phyloP scores from a whole-genome alignment of 176 grass and related monocot genomes.

The Eremochloa ophiuroides region DNA sequence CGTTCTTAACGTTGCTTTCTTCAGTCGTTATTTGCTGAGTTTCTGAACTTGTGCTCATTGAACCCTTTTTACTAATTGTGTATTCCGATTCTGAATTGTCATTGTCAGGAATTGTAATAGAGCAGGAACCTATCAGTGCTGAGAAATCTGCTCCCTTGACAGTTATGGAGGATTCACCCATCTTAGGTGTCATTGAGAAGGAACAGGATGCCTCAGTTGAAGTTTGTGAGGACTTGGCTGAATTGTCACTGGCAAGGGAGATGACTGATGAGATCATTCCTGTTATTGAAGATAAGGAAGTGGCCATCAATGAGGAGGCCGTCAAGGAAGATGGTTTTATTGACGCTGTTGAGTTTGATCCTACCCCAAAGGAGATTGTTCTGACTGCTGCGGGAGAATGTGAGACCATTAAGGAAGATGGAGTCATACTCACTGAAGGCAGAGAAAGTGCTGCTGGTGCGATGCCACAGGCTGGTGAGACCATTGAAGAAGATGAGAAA shows the following conservation, averaged over 20 bases:
- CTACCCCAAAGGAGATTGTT: background rate
- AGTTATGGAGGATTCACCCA: slow-evolving; percentile 44
- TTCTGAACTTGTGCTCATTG: background rate
- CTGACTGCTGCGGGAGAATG: background rate
- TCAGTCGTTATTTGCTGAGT: background rate
- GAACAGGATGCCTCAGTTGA: background rate
- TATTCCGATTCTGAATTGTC: background rate
- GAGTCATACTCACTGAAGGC: background rate
- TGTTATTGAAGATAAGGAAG: background rate
- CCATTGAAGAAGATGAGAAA: background rate
- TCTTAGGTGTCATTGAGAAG: slow-evolving; percentile 32
- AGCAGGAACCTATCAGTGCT: background rate
- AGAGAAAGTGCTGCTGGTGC: background rate
- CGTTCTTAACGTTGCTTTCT: background rate
- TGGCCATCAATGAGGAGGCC: slow-evolving; percentile 15
- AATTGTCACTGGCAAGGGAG: slow-evolving; percentile 17
- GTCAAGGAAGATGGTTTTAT: slow-evolving; percentile 1
- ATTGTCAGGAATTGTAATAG: slow-evolving; percentile 16
- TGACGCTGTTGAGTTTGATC: background rate
- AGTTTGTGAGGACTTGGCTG: background rate
- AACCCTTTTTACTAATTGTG: background rate
- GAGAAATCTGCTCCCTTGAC: slow-evolving; percentile 18
- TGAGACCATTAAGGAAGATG: background rate
- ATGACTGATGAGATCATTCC: slow-evolving; percentile 14
- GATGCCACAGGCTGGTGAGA: background rate